These are phyloP conservation scores for Stachybotrys chartarum DNA, from an alignment of 2,329 filamentous ascomycete genomes.

Conservation along the genomic window DNA sequence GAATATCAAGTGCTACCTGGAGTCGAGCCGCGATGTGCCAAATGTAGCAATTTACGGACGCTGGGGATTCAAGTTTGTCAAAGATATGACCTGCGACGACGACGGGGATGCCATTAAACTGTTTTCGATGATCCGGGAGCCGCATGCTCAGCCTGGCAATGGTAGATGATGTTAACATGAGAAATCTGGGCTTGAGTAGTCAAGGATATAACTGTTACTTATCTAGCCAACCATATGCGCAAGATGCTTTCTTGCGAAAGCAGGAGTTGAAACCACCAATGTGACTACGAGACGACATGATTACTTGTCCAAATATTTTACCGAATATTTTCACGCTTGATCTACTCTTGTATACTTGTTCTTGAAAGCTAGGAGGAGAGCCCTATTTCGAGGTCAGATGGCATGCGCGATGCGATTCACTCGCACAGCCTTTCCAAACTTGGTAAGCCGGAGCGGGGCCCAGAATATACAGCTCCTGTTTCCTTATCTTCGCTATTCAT, in stretches of 20 bases:
- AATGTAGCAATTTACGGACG: constrained; percentile 65
- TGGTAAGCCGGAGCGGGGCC: not conserved
- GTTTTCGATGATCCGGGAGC: constrained; percentile 39
- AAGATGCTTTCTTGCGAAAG: no score
- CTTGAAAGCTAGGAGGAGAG: no score
- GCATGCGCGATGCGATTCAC: not conserved
- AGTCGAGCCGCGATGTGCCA: constrained; percentile 60
- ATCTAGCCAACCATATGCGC: no score
- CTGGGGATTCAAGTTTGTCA: constrained; percentile 59
- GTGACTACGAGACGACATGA: no score
- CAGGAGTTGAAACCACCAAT: no score
- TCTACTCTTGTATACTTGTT: no score
- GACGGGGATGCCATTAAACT: constrained; percentile 47
- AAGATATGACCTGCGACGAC: constrained; percentile 61
- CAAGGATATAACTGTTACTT: not conserved
- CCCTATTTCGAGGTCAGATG: no score
- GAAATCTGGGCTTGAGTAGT: not conserved
- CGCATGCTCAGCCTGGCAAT: constrained; percentile 8
- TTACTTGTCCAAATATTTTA: no score
- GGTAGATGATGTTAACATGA: not conserved
- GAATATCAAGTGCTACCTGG: constrained; percentile 60
- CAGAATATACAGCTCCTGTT: not conserved
- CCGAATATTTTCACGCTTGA: no score
- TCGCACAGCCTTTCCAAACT: not conserved
- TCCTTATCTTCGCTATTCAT: not conserved